Conservation (phyloP, 495 filamentous ascomycete species). For the Trichoderma orchidacearum region DNA sequence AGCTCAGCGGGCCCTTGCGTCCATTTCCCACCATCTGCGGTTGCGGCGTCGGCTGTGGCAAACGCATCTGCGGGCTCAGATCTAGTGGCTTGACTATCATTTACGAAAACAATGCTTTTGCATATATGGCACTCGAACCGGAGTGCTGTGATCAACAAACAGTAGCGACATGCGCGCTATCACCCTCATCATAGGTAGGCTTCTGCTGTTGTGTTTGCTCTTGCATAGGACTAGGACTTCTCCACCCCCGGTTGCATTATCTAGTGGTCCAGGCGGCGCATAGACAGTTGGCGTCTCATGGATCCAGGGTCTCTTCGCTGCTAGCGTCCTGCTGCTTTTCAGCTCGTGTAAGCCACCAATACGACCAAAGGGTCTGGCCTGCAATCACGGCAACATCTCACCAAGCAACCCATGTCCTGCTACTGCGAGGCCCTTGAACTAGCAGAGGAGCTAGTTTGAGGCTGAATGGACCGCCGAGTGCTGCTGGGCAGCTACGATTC, state of each 20-base stretch:
- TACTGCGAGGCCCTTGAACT: background rate
- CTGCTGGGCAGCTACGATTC: background rate
- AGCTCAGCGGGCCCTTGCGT: too few species aligned
- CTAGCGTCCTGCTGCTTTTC: constrained; percentile 7
- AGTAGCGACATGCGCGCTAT: background rate
- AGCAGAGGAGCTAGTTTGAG: constrained; percentile 10
- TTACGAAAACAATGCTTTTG: background rate
- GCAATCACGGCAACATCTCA: background rate
- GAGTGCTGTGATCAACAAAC: background rate
- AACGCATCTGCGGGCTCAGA: background rate
- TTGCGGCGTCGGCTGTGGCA: background rate
- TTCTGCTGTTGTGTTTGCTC: background rate
- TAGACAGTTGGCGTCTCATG: background rate
- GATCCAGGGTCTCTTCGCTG: background rate
- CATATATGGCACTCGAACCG: too few species aligned
- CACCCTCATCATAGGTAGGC: background rate
- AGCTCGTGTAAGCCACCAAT: constrained; percentile 15
- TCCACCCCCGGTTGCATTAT: background rate
- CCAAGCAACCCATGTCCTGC: background rate
- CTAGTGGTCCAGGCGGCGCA: too few species aligned
- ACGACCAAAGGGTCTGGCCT: background rate
- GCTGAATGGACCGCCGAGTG: constrained; percentile 5
- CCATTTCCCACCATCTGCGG: background rate
- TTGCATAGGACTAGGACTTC: background rate
- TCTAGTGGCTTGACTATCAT: background rate